Evolutionary conservation across 768 basidiomycete genomes (phyloP), one percentile per base, ranked within the genome.

Genomic region (Daedaleopsis nitida): DNA sequence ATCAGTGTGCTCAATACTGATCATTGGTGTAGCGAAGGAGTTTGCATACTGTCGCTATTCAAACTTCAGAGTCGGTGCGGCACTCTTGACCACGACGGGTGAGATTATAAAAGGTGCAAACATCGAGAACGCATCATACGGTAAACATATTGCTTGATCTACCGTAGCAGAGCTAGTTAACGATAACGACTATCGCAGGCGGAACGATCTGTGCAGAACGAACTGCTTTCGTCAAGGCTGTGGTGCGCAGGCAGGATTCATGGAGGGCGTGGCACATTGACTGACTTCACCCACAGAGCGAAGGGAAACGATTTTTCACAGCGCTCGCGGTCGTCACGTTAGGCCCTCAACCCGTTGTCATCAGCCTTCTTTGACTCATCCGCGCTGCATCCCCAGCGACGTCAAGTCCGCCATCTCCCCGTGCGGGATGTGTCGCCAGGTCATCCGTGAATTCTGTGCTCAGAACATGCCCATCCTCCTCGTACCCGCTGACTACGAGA

Each of bases 151-250:
- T 42, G 32, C 13, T 3, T 24, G 56, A 19, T 19, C 12, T n/a
- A 9, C 23, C 0, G 38, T 14, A 12, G 13, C 17, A 24, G 23
- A 10, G 2, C 19, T 3, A n/a, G n/a, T n/a, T n/a, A n/a, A n/a
- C n/a, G n/a, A n/a, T n/a, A 7, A 32, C 27, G 27, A 7, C 7
- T 7, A 12, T 13, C 44, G 13, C 59, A 96, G 95, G 95, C 5
- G 93, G 84, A 1, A 84, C 91, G 0, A 96, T 98, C 60, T 98
- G 96, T 66, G 96, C 96, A 0, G 96, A 99, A 72, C 80, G 96
- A 34, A 98, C 96, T 0, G 96, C 96, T 0, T 79, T 99, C 56
- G 89, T 94, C n/a, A 97, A 97, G 73, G 96, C 94, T 27, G 86
- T 90, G 21, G 95, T 96, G 64, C 74, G 92, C 80, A n/a, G 16